A percentile compares a stretch with the other conserved stretches of the same genome.
Conservation (phyloP, 192 early-diverging fungal species). For the Paraglomus brasilianum region DNA sequence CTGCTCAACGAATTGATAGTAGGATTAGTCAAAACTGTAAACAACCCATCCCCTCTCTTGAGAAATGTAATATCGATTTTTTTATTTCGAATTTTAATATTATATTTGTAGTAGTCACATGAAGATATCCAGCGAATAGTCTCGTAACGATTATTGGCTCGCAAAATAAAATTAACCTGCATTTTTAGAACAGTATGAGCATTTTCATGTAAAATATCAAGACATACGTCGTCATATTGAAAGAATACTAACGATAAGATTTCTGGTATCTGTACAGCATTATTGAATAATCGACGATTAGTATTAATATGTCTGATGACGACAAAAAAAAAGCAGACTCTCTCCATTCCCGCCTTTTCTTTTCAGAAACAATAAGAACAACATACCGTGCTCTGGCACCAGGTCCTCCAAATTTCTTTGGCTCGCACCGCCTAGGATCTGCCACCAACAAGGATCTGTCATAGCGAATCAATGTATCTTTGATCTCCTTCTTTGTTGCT, state of each 20-base stretch:
- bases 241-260: slow-evolving; percentile 68
- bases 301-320: not conserved
- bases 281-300: slow-evolving; percentile 4
- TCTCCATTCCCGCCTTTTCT: not conserved
- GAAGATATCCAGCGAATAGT: no score
- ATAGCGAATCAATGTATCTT: slow-evolving; percentile 78
- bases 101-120: no score
- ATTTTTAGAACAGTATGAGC: no score
- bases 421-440: slow-evolving; percentile 98
- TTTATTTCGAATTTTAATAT: no score
- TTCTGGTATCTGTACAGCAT: slow-evolving; percentile 63
- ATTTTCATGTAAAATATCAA: no score
- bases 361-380: slow-evolving; percentile 18
- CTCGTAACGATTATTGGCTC: no score
- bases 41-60: no score
- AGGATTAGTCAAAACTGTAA: no score
- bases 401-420: slow-evolving; percentile 99
- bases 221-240: not conserved
- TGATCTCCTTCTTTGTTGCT: slow-evolving; percentile 99
- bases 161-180: no score
- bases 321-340: not conserved
- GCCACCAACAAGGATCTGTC: slow-evolving; percentile 98
- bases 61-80: no score
- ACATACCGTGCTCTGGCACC: slow-evolving; percentile 94
- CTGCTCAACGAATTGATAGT: no score